Evolutionary conservation across 768 basidiomycete genomes (phyloP), one percentile per base, ranked within the genome.

Genomic region (Amanita rubescens): DNA sequence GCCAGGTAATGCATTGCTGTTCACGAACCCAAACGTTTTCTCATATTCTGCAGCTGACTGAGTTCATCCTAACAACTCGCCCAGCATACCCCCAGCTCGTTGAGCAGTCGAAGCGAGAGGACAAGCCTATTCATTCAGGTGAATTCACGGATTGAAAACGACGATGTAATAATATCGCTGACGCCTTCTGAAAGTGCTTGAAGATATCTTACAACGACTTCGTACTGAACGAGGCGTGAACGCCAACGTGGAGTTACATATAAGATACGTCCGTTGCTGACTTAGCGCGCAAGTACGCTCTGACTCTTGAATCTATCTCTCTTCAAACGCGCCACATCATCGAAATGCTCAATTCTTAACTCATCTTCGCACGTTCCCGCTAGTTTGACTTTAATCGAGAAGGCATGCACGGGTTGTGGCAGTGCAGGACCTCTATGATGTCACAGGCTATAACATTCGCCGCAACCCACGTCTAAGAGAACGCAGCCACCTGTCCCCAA

Each of bases 261-360:
- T 59, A 87, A 84, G 89, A 93, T 63, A 73, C 77, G 58, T 77
- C 79, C 33, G 72, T 96, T 33, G 64, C 73, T 48, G 94, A 96
- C 67, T 84, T 99, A 51, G 90, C 94, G 10, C 80, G 82, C 56
- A 91, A 90, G 64, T 97, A 95, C 72, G 84, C 92, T 62, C 80
- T 92, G 52, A 87, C 94, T 0, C 81, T 97, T 43, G 90, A 96
- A 71, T 82, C 93, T 17, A 94, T 99, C 67, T 89, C 93, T 14
- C 80, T 96, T 20, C 94, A 97, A 68, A 96, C 93, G 27, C 78
- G 90, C 10, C 94, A 96, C 68, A 98, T 99, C 67, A 74, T 98
- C 55, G 90, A 94, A 62, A 79, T 81, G 56, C 86, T 98, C 76
- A 95, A 97, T 69, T 66, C 64, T n/a, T 25, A 78, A 46, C 12